These are phyloP conservation scores for Jimgerdemannia flammicorona DNA, from an alignment of 192 early-diverging fungal genomes.

Conservation along the genomic window DNA sequence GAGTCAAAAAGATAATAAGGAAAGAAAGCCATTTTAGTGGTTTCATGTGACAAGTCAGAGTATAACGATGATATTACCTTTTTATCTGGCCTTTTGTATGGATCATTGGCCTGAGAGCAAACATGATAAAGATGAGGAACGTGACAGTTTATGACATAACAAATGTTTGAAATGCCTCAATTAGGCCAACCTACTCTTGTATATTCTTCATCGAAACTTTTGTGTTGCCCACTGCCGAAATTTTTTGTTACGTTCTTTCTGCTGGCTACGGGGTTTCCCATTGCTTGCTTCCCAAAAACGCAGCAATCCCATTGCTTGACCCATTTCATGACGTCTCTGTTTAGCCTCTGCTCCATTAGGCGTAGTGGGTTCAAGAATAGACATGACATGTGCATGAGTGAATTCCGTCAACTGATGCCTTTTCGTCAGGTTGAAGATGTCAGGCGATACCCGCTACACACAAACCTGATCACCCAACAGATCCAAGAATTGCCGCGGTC, in stretches of 20 bases:
- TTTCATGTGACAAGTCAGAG: too few relatives aligned
- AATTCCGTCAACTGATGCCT: too few relatives aligned
- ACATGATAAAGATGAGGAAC: not conserved
- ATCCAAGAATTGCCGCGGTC: constrained; percentile 76
- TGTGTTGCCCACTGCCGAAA: not conserved
- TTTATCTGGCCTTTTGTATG: constrained; percentile 51
- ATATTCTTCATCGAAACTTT: not conserved
- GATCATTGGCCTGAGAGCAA: constrained; percentile 31
- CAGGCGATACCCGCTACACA: not conserved
- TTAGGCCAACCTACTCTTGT: not conserved
- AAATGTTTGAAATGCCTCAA: not conserved
- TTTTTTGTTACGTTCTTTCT: not conserved
- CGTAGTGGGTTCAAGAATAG: not conserved
- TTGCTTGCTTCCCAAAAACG: constrained; percentile 64
- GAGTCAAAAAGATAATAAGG: not conserved
- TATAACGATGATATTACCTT: constrained; percentile 31
- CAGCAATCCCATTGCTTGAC: constrained; percentile 97
- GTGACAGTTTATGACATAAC: not conserved
- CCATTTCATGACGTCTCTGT: constrained; percentile 88
- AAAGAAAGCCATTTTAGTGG: too few relatives aligned
- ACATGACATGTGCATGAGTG: too few relatives aligned
- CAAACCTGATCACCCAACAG: constrained; percentile 84
- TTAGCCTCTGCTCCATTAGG: constrained; percentile 49
- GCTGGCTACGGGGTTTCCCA: not conserved
- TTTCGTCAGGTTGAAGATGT: not conserved